A percentile compares a stretch with the other conserved stretches of the same genome.
phyloP scores from a whole-genome alignment of 1,284 basidiomycete species.

The Wallemia ichthyophaga region DNA sequence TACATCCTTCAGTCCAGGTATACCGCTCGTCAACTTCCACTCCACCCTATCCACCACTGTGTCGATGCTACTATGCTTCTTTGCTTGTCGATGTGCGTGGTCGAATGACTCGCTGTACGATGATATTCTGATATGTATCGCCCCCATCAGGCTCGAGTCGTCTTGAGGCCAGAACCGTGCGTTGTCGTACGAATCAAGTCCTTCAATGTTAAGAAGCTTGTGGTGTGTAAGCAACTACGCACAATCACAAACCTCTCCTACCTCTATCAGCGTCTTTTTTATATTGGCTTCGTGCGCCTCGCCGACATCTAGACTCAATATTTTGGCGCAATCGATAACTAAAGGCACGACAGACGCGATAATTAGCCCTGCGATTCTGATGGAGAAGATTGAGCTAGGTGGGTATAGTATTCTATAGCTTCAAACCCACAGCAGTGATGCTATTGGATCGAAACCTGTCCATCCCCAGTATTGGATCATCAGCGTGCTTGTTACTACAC shows the following conservation, averaged over 20 bases:
- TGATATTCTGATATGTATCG: slow-evolving; percentile 55
- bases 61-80: slow-evolving; percentile 29
- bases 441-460: slow-evolving; percentile 97
- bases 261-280: slow-evolving; percentile 40
- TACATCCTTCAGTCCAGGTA: slow-evolving; percentile 51
- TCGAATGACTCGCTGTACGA: slow-evolving; percentile 27
- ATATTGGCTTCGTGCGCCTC: slow-evolving; percentile 33
- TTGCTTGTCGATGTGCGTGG: slow-evolving; percentile 23
- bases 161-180: slow-evolving; percentile 95
- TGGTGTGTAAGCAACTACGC: slow-evolving; percentile 4
- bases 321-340: slow-evolving; percentile 67
- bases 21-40: slow-evolving; percentile 31
- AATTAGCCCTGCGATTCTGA: slow-evolving; percentile 68
- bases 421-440: slow-evolving; percentile 36
- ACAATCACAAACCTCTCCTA: slow-evolving; percentile 12
- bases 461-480: slow-evolving; percentile 93
- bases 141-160: slow-evolving; percentile 50
- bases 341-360: slow-evolving; percentile 82
- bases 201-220: slow-evolving; percentile 33
- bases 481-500: slow-evolving; percentile 91
- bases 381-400: neutral
- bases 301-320: slow-evolving; percentile 60
- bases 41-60: slow-evolving; percentile 45
- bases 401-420: neutral
- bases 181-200: slow-evolving; percentile 44